Evolutionary conservation across 2,329 filamentous ascomycete genomes (phyloP).

Genomic region (Botrytis medusae): DNA sequence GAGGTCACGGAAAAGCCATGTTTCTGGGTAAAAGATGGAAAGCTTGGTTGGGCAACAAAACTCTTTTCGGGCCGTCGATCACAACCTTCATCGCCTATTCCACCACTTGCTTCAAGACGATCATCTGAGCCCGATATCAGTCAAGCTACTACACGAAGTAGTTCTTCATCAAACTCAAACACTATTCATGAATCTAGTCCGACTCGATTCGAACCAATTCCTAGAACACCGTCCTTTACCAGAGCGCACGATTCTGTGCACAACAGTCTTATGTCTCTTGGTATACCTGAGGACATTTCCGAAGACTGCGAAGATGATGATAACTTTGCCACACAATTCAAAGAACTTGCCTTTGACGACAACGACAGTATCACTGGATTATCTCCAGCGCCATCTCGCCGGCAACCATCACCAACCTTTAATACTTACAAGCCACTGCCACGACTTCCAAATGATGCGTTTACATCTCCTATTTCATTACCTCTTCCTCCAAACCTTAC

Average conservation of each 20-base stretch:
- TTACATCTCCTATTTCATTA: constrained; percentile 23
- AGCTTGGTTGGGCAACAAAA: constrained; percentile 22
- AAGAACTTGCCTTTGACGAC: constrained; percentile 28
- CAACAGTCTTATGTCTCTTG: constrained; percentile 28
- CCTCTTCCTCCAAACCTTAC: constrained; percentile 29
- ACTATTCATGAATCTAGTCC: constrained; percentile 10
- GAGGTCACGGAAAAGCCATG: background rate
- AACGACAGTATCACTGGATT: constrained; percentile 32
- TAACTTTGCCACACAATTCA: constrained; percentile 54
- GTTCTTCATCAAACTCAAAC: background rate
- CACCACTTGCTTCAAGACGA: background rate
- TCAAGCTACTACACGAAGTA: constrained; percentile 23
- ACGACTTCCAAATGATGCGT: constrained; percentile 30
- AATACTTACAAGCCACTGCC: constrained; percentile 36
- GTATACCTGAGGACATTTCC: constrained; percentile 49
- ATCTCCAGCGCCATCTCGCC: constrained; percentile 33
- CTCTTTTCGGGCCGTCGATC: constrained; percentile 17
- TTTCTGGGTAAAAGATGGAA: constrained; percentile 22
- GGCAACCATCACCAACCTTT: constrained; percentile 23
- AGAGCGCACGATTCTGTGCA: background rate
- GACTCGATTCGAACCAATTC: constrained; percentile 12
- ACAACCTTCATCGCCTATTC: constrained; percentile 41
- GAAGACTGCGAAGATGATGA: constrained; percentile 59
- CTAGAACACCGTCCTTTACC: constrained; percentile 30
- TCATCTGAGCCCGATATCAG: constrained; percentile 12